Conservation (phyloP, 179 eudicot genomes). For the Heliamphora pulchella region DNA sequence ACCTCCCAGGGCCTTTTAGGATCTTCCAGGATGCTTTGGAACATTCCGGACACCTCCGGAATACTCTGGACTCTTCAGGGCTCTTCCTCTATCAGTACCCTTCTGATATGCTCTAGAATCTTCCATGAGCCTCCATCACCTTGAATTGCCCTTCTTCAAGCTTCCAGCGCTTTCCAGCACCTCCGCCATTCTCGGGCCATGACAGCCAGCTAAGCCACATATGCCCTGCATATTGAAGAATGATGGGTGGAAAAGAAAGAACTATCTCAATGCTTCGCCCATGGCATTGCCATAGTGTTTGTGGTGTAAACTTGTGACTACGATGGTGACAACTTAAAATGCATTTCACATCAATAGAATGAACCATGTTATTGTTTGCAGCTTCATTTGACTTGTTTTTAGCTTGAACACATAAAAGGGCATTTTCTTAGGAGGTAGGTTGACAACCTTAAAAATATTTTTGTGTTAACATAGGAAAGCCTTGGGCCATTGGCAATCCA, state of each 20-base stretch:
- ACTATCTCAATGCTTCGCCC: not conserved
- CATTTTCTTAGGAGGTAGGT: not conserved
- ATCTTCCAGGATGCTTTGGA: too few species aligned
- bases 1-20: too few species aligned
- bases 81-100: too few species aligned
- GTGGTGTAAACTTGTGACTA: not conserved
- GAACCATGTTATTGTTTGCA: not conserved
- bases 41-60: too few species aligned
- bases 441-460: not conserved
- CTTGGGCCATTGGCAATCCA: not conserved
- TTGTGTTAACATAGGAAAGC: not conserved
- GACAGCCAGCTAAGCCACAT: not conserved
- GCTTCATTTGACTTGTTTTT: not conserved
- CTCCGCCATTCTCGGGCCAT: too few species aligned
- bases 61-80: too few species aligned
- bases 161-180: too few species aligned
- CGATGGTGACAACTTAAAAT: not conserved
- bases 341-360: not conserved
- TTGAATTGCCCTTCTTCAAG: too few species aligned
- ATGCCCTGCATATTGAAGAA: not conserved
- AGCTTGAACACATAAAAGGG: not conserved
- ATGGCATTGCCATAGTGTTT: not conserved
- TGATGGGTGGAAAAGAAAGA: not conserved
- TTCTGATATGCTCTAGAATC: too few species aligned
- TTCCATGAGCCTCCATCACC: too few species aligned